Conservation (phyloP, 805 yeast species). For the Yamadazyma tumulicola region DNA sequence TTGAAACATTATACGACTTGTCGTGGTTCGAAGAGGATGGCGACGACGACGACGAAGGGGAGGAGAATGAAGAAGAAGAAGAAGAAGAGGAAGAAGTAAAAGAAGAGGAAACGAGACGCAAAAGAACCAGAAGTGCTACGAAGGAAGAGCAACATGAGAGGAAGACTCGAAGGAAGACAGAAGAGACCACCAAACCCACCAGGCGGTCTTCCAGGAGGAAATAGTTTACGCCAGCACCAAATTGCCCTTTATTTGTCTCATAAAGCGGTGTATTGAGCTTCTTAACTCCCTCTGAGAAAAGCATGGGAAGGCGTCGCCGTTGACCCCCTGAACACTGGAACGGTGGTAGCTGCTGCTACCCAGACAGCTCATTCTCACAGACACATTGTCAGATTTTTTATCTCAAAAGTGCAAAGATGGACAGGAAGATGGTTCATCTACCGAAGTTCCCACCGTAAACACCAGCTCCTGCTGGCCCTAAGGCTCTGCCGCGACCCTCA, state of each 20-base stretch:
- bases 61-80: conserved; percentile 7
- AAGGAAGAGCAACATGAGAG: conserved; percentile 16
- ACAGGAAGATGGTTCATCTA: no score
- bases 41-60: conserved; percentile 16
- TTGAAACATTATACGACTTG: conserved; percentile 52
- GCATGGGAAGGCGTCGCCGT: no score
- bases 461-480: not conserved
- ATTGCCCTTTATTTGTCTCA: no score
- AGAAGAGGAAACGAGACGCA: conserved; percentile 16
- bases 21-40: conserved; percentile 52
- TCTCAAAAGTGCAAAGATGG: no score
- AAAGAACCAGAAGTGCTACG: conserved; percentile 15
- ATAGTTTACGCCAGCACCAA: no score
- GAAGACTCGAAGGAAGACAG: conserved; percentile 4
- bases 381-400: no score
- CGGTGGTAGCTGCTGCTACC: no score
- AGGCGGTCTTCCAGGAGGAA: conserved; percentile 18
- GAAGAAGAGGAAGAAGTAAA: conserved; percentile 13
- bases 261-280: no score
- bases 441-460: no score
- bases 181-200: conserved; percentile 10
- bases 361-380: no score
- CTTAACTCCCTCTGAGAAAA: no score
- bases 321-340: no score
- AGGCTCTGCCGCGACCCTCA: not conserved